These are phyloP conservation scores for Pythium diclinum DNA, from an alignment of 352 stramenopile genomes.

Conservation along the genomic window DNA sequence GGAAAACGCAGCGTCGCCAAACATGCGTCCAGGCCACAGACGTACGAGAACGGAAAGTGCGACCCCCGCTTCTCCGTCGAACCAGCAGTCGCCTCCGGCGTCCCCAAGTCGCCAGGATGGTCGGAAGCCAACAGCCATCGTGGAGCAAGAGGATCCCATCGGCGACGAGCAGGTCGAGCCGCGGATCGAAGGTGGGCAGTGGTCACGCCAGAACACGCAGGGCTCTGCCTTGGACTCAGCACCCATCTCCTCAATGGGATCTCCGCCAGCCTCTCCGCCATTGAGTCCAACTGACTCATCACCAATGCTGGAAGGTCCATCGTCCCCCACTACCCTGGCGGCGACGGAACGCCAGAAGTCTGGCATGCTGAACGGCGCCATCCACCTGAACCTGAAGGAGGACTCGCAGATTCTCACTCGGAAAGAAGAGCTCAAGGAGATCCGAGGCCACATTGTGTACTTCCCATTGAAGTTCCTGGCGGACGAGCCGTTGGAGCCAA, in stretches of 20 bases:
- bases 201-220: slow-evolving; percentile 4
- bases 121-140: slow-evolving; percentile 16
- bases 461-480: slow-evolving; percentile 84
- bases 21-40: slow-evolving; percentile 11
- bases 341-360: slow-evolving; percentile 16
- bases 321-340: neutral
- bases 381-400: slow-evolving; percentile 74
- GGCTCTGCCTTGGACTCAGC: neutral
- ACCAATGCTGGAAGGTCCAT: neutral
- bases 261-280: neutral
- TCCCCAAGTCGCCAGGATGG: slow-evolving; percentile 6
- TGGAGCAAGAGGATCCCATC: slow-evolving; percentile 22
- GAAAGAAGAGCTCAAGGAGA: slow-evolving; percentile 63
- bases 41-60: slow-evolving; percentile 17
- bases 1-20: slow-evolving; percentile 4
- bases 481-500: slow-evolving; percentile 78
- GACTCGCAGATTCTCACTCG: slow-evolving; percentile 52
- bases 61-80: neutral
- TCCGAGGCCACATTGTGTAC: slow-evolving; percentile 83
- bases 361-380: slow-evolving; percentile 48
- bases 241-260: neutral
- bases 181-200: slow-evolving; percentile 8
- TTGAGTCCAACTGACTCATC: neutral
- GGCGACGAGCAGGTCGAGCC: slow-evolving; percentile 18
- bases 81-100: neutral